Base-by-base conservation (phyloP, 352 stramenopile species). In the Elongisporangium undulatum region DNA sequence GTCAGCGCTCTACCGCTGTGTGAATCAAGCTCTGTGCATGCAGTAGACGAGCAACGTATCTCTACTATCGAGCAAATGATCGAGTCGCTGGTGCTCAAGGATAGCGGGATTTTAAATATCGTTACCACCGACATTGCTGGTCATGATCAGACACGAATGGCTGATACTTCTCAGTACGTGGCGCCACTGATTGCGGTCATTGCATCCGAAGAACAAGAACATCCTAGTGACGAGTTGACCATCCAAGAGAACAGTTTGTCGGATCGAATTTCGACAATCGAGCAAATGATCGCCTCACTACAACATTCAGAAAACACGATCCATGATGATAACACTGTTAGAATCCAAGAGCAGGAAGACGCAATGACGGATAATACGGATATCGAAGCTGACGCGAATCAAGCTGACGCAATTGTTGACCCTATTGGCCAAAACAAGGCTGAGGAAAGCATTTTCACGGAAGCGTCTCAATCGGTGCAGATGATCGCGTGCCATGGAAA, bases 1-100 rank as follows among this genome's bases (percentile, higher is more conserved):
- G 65, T 86, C 34, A 56, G 72, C 26, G 56, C 61, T 6, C 64
- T 83, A 1, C 29, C 61, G 20, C 41, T 51, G 0, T 85, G 78
- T 56, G 51, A 64, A 4, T 34, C 60, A 24, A 9, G 53, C 21
- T 19, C 6, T 45, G 10, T 17, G 24, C 7, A 12, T 49, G 38
- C 59, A n/a, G 26, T 26, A 0, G 61, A 63, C 45, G 3, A 45
- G 6, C 5, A 72, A 15, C 62, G 66, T 51, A 48, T 69, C n/a
- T 59, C 55, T 12, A 61, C 54, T 3, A 50, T 72, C 19, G 62
- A 72, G 49, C 49, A 63, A 15, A 69, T 72, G 66, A 69, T 72
- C 10, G 57, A 54, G 48, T 62, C 49, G 5, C 53, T 69, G 41
- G 12, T 9, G 4, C 9, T 7, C 2, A 45, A 45, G 2, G 7